Conservation (phyloP, 768 basidiomycete species). For the Boletus sensibilis region DNA sequence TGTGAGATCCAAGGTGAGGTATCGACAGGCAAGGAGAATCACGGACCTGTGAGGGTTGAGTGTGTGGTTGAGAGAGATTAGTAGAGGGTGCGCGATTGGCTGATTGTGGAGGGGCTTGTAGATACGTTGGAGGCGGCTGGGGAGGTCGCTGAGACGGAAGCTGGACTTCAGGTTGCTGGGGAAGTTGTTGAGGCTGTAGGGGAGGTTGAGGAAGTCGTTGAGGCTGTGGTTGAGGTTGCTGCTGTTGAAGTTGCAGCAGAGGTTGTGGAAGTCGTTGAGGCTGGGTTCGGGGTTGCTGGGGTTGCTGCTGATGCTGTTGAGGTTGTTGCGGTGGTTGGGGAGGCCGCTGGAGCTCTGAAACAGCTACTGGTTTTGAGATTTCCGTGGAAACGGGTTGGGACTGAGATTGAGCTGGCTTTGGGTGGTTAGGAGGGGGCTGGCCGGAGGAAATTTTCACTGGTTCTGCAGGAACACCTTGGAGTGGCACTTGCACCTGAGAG, state of each 20-base stretch:
- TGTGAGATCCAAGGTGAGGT: not conserved
- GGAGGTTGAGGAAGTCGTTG: not conserved
- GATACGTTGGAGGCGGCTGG: conserved; percentile 1
- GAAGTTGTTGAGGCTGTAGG: not conserved
- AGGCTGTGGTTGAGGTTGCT: not conserved
- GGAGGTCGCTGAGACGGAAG: not conserved
- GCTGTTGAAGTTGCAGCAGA: not conserved
- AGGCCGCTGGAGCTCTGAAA: not conserved
- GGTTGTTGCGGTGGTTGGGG: not conserved
- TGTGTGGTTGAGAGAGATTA: not conserved
- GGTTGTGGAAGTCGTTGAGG: conserved; percentile 1
- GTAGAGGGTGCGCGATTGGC: not conserved
- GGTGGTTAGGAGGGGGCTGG: not conserved
- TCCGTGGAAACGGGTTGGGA: not conserved
- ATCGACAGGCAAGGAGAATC: not conserved
- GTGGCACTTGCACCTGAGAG: conserved; percentile 6
- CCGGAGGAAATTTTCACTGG: not conserved
- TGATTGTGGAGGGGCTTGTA: not conserved
- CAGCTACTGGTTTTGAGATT: not conserved
- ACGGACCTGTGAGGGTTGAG: conserved; percentile 2
- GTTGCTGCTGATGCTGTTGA: not conserved
- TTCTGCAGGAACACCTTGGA: not conserved
- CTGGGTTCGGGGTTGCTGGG: not conserved
- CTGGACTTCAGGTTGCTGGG: not conserved
- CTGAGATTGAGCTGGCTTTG: not conserved